These are phyloP conservation scores for Oryza coarctata DNA, from an alignment of 176 grass and related monocot species.

Conservation along the genomic window DNA sequence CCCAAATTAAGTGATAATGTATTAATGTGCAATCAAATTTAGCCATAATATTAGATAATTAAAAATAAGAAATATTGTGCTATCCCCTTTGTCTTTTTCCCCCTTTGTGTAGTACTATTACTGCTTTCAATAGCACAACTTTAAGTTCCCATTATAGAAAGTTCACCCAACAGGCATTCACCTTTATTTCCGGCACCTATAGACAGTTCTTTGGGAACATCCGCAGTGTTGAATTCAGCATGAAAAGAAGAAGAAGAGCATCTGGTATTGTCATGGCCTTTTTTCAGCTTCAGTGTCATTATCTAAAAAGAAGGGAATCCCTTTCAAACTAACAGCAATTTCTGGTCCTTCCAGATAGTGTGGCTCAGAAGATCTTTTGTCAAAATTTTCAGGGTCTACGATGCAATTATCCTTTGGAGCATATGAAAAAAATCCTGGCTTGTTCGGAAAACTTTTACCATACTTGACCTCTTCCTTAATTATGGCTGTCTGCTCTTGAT, in stretches of 20 bases:
- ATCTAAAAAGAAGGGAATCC: background rate
- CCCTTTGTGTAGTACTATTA: background rate
- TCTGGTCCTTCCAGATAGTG: background rate
- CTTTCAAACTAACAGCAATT: background rate
- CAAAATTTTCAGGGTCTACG: background rate
- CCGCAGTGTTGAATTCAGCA: background rate
- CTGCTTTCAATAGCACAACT: background rate
- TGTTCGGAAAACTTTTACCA: background rate
- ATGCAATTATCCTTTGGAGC: background rate
- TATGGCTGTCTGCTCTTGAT: background rate
- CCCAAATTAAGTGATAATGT: background rate
- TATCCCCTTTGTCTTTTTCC: background rate
- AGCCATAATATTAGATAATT: background rate
- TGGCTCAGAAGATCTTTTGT: background rate
- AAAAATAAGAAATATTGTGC: background rate
- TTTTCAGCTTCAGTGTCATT: background rate
- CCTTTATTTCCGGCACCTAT: constrained; percentile 12
- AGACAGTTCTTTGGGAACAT: constrained; percentile 6
- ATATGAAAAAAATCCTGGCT: background rate
- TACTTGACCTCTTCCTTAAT: background rate
- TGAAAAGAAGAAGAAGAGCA: background rate
- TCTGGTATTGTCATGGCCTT: background rate
- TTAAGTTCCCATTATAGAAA: background rate
- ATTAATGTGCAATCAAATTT: background rate
- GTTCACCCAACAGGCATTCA: background rate